phyloP scores from a whole-genome alignment of 1,284 basidiomycete species.

The Malassezia psittaci region DNA sequence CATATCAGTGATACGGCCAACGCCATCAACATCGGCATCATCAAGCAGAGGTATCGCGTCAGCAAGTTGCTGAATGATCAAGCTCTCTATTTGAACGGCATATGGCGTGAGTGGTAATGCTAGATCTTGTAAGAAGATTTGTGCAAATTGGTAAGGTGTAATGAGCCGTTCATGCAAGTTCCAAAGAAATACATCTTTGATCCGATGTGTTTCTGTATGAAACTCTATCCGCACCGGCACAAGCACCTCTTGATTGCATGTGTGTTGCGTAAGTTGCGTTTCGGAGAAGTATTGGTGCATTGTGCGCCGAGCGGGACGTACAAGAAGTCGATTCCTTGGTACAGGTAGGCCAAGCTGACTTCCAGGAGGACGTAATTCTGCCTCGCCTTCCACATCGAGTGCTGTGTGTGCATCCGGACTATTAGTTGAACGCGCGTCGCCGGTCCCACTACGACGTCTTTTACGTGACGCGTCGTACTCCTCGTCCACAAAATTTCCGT shows the following conservation, averaged over 20 bases:
- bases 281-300: conserved; percentile 60
- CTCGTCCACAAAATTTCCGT: conserved; percentile 16
- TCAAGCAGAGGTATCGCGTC: conserved; percentile 59
- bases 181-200: conserved; percentile 95
- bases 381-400: conserved; percentile 23
- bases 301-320: conserved; percentile 57
- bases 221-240: conserved; percentile 90
- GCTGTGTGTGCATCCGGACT: conserved; percentile 5
- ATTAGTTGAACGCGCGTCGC: neutral
- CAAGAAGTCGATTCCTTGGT: conserved; percentile 65
- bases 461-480: conserved; percentile 20
- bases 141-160: conserved; percentile 72
- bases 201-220: conserved; percentile 78
- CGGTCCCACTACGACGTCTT: conserved; percentile 14
- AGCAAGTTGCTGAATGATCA: conserved; percentile 80
- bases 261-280: conserved; percentile 30
- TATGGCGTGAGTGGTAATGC: conserved; percentile 63
- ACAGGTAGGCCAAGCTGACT: conserved; percentile 79
- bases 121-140: conserved; percentile 74
- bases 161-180: conserved; percentile 68
- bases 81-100: conserved; percentile 66
- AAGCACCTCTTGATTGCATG: conserved; percentile 55
- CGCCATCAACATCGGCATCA: conserved; percentile 3
- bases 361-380: conserved; percentile 23
- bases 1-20: conserved; percentile 12